These are phyloP conservation scores for Phlebopus sp. DNA, from an alignment of 1,284 basidiomycete species.

Conservation along the genomic window DNA sequence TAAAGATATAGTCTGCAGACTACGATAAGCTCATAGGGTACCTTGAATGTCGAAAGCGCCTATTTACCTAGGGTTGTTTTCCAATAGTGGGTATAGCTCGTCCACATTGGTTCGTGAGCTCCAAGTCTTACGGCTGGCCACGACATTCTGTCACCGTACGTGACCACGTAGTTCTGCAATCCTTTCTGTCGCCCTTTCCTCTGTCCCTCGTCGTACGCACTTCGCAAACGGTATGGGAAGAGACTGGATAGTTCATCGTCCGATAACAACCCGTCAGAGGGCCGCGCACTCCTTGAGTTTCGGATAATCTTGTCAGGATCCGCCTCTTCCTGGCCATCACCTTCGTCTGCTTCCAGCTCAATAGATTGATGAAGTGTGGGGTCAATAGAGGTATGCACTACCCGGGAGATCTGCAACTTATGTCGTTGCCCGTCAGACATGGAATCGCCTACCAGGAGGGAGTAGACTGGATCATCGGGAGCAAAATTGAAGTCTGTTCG, in stretches of 20 bases:
- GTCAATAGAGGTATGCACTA: constrained; percentile 83
- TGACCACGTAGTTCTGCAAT: constrained; percentile 30
- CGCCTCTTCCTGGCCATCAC: constrained; percentile 41
- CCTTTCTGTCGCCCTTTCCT: constrained; percentile 19
- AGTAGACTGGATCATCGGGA: constrained; percentile 84
- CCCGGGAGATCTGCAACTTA: constrained; percentile 61
- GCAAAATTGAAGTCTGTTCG: constrained; percentile 89
- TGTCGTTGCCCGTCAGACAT: constrained; percentile 55
- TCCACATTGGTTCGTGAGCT: constrained; percentile 73
- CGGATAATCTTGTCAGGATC: constrained; percentile 76
- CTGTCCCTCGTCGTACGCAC: constrained; percentile 62
- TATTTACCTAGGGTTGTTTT: constrained; percentile 71
- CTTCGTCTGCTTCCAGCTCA: constrained; percentile 38
- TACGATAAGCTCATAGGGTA: constrained; percentile 9
- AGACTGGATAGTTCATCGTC: constrained; percentile 58
- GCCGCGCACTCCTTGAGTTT: constrained; percentile 64
- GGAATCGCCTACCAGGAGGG: constrained; percentile 66
- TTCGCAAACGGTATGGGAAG: constrained; percentile 46
- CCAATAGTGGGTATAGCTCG: constrained; percentile 82
- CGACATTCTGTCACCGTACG: constrained; percentile 49
- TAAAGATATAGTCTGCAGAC: constrained; percentile 80
- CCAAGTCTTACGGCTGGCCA: constrained; percentile 45
- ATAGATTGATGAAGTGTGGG: constrained; percentile 42
- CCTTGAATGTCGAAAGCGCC: background rate
- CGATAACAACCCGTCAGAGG: constrained; percentile 72